Conservation (phyloP, 169 alveolate genomes). For the Plasmodium blacklocki region DNA sequence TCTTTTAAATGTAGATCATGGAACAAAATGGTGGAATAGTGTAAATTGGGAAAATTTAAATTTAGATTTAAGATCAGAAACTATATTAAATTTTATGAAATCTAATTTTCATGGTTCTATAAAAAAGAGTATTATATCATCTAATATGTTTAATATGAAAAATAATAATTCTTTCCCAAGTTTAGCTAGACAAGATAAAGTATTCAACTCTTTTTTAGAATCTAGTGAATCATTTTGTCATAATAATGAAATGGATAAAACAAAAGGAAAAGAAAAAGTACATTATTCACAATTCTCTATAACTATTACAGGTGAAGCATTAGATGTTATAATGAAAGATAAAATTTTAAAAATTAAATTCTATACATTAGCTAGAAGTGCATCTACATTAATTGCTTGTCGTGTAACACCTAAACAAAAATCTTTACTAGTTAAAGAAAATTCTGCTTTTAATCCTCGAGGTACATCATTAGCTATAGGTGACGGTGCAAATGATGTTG, state of each 20-base stretch:
- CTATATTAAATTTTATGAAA: conserved; percentile 59
- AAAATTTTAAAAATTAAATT: conserved; percentile 80
- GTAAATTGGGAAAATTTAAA: conserved; percentile 71
- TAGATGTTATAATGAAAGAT: conserved; percentile 78
- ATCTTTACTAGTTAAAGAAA: conserved; percentile 94
- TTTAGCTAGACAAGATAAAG: conserved; percentile 52
- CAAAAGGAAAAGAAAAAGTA: conserved; percentile 22
- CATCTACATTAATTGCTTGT: conserved; percentile 94
- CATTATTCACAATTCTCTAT: conserved; percentile 80
- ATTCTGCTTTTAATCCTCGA: conserved; percentile 87
- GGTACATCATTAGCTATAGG: conserved; percentile 94
- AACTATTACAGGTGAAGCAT: conserved; percentile 87
- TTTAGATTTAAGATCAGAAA: conserved; percentile 61
- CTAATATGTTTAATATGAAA: conserved; percentile 20
- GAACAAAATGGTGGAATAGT: conserved; percentile 75
- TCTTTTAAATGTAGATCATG: conserved; percentile 41
- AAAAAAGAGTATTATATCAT: conserved; percentile 25
- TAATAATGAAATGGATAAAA: conserved; percentile 20
- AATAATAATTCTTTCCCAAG: conserved; percentile 20
- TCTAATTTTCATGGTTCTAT: conserved; percentile 34
- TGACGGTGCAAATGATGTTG: conserved; percentile 99
- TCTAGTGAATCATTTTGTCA: conserved; percentile 49
- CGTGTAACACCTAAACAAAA: conserved; percentile 98
- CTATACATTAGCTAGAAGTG: conserved; percentile 84
- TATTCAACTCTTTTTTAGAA: conserved; percentile 37